phyloP scores from a whole-genome alignment of 768 basidiomycete species.

The Collybia nuda region DNA sequence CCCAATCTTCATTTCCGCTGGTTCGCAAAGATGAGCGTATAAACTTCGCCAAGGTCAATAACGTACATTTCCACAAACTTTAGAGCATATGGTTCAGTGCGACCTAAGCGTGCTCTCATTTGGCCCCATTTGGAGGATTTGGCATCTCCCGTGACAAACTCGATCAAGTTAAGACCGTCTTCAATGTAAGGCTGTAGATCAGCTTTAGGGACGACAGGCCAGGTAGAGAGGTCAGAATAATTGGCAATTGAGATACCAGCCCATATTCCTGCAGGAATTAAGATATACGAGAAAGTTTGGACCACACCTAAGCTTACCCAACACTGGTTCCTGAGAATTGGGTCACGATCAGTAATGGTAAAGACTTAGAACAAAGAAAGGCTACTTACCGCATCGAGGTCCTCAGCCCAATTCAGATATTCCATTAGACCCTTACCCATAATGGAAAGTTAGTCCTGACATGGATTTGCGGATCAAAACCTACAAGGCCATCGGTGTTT shows the following conservation, averaged over 20 bases:
- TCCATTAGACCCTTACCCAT: constrained; percentile 33
- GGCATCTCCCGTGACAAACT: constrained; percentile 54
- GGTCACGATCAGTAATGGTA: too few relatives aligned
- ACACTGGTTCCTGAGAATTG: constrained; percentile 24
- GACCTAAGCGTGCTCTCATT: constrained; percentile 45
- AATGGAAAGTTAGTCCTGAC: not conserved
- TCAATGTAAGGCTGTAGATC: constrained; percentile 32
- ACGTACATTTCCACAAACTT: constrained; percentile 37
- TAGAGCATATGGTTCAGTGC: constrained; percentile 43
- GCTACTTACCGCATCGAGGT: too few relatives aligned
- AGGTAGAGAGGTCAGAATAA: constrained; percentile 34
- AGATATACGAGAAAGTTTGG: not conserved
- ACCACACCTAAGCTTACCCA: constrained; percentile 18
- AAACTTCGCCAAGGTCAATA: too few relatives aligned
- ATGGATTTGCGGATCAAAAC: not conserved
- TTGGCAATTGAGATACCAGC: constrained; percentile 26
- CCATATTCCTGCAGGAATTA: constrained; percentile 19
- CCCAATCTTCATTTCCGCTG: constrained; percentile 36
- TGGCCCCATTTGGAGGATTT: constrained; percentile 32
- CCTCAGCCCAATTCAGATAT: constrained; percentile 41
- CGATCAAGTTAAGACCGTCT: constrained; percentile 40
- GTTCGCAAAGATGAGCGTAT: too few relatives aligned
- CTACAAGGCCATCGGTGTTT: constrained; percentile 52
- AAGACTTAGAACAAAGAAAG: too few relatives aligned
- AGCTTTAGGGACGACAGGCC: constrained; percentile 32